Evolutionary conservation across 176 grass and related monocot species (phyloP).

Genomic region (Phoenix dactylifera): DNA sequence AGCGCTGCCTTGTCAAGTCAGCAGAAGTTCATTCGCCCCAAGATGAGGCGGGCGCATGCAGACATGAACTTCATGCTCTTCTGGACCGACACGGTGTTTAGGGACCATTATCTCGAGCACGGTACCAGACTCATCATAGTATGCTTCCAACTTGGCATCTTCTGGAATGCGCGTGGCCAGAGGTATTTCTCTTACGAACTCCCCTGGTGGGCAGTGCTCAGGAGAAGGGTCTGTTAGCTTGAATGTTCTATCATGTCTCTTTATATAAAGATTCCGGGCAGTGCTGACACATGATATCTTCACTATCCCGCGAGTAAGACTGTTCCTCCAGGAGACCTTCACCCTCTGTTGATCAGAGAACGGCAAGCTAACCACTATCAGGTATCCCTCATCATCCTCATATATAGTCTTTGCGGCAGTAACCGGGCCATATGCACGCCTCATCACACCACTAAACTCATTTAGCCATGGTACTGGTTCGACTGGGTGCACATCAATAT

Average conservation of each 20-base stretch:
- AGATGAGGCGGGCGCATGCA: slow-evolving; percentile 21
- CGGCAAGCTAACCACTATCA: slow-evolving; percentile 18
- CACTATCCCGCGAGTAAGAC: slow-evolving; percentile 10
- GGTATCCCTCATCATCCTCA: slow-evolving; percentile 12
- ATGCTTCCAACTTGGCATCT: slow-evolving; percentile 20
- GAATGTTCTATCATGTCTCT: slow-evolving; percentile 17
- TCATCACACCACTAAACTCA: slow-evolving; percentile 19
- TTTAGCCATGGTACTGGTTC: slow-evolving; percentile 11
- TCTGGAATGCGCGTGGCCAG: slow-evolving; percentile 15
- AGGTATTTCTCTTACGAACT: slow-evolving; percentile 19
- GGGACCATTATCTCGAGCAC: slow-evolving; percentile 20
- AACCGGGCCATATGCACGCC: slow-evolving; percentile 8
- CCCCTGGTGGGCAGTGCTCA: slow-evolving; percentile 17
- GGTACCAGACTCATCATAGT: slow-evolving; percentile 17
- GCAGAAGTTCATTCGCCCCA: slow-evolving; percentile 7
- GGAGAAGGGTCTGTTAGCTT: slow-evolving; percentile 16
- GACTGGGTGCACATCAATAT: slow-evolving; percentile 4
- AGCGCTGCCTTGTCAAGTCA: slow-evolving; percentile 6
- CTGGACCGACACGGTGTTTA: slow-evolving; percentile 13
- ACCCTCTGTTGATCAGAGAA: slow-evolving; percentile 18
- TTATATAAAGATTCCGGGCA: slow-evolving; percentile 12
- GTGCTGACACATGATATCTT: slow-evolving; percentile 20
- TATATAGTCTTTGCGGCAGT: slow-evolving; percentile 20
- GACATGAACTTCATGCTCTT: slow-evolving; percentile 20
- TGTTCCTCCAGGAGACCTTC: slow-evolving; percentile 19